These are phyloP conservation scores for Plantago major DNA, from an alignment of 257 asterid species.

Conservation along the genomic window DNA sequence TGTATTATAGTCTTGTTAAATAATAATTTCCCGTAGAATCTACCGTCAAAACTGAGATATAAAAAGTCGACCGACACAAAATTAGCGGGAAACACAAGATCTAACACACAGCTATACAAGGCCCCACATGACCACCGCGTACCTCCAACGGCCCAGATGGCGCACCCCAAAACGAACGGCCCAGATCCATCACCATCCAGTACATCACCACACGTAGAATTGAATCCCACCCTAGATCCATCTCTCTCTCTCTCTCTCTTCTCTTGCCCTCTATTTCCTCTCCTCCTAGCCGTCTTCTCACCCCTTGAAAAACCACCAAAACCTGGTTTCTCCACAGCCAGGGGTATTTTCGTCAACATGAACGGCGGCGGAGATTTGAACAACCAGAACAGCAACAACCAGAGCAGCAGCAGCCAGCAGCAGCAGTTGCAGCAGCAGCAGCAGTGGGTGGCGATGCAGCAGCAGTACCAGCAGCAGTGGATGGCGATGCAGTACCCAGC, in stretches of 20 bases:
- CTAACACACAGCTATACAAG: no score
- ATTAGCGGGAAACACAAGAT: no score
- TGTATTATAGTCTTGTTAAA: no score
- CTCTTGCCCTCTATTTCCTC: conserved; percentile 7
- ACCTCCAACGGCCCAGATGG: no score
- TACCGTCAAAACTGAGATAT: no score
- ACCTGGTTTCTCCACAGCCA: conserved; percentile 26
- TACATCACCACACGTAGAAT: conserved; percentile 19
- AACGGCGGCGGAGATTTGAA: conserved; percentile 75
- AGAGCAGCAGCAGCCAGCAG: conserved; percentile 30
- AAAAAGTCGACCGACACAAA: no score
- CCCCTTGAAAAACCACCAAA: conserved; percentile 8
- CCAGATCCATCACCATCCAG: not conserved
- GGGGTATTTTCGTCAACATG: conserved; percentile 26
- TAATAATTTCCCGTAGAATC: no score
- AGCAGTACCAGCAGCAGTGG: conserved; percentile 68
- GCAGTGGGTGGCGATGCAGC: conserved; percentile 81
- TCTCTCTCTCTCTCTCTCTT: conserved; percentile 2
- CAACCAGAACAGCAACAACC: conserved; percentile 45
- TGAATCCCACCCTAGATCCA: conserved; percentile 46
- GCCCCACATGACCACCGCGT: no score
- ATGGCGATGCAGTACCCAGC: conserved; percentile 74
- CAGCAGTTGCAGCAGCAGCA: conserved; percentile 44
- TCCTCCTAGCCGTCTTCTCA: conserved; percentile 12
- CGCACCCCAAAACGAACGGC: no score